Evolutionary conservation across 306 rosid species (phyloP).

Genomic region (Lathyrus tuberosus): DNA sequence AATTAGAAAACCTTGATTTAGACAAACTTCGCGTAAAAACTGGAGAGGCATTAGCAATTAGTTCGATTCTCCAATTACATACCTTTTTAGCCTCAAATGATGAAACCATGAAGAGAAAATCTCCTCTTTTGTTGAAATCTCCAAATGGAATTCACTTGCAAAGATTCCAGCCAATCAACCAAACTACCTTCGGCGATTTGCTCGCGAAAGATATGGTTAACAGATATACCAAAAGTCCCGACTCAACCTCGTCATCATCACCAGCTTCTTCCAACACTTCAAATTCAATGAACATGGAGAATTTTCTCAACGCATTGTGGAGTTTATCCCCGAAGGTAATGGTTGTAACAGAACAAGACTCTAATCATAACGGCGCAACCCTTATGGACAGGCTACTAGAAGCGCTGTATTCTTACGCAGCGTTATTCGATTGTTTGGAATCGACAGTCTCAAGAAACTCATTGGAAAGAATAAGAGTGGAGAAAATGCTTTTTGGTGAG

Average conservation of each 20-base stretch:
- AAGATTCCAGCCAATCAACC: slow-evolving; percentile 16
- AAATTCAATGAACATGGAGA: slow-evolving; percentile 35
- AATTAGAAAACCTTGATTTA: slow-evolving; percentile 36
- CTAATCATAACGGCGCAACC: slow-evolving; percentile 30
- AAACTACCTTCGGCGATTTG: slow-evolving; percentile 30
- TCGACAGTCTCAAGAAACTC: slow-evolving; percentile 37
- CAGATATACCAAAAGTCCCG: slow-evolving; percentile 14
- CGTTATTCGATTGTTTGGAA: slow-evolving; percentile 43
- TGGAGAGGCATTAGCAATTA: slow-evolving; percentile 42
- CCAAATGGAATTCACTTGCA: slow-evolving; percentile 32
- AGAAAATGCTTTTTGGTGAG: slow-evolving; percentile 39
- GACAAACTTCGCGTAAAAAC: slow-evolving; percentile 43
- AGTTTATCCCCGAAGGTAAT: slow-evolving; percentile 38
- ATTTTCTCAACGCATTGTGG: slow-evolving; percentile 32
- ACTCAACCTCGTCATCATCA: slow-evolving; percentile 33
- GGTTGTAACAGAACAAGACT: slow-evolving; percentile 44
- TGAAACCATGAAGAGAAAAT: slow-evolving; percentile 27
- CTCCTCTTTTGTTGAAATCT: slow-evolving; percentile 24
- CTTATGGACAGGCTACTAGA: slow-evolving; percentile 39
- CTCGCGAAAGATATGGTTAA: slow-evolving; percentile 32
- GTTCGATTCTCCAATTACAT: slow-evolving; percentile 40
- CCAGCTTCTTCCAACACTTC: slow-evolving; percentile 26
- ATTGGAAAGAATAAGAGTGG: slow-evolving; percentile 31
- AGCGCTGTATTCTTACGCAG: slow-evolving; percentile 42
- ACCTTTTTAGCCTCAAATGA: slow-evolving; percentile 37